These are phyloP conservation scores for Didymella sp. DNA, from an alignment of 2,329 filamentous ascomycete genomes.

Conservation along the genomic window DNA sequence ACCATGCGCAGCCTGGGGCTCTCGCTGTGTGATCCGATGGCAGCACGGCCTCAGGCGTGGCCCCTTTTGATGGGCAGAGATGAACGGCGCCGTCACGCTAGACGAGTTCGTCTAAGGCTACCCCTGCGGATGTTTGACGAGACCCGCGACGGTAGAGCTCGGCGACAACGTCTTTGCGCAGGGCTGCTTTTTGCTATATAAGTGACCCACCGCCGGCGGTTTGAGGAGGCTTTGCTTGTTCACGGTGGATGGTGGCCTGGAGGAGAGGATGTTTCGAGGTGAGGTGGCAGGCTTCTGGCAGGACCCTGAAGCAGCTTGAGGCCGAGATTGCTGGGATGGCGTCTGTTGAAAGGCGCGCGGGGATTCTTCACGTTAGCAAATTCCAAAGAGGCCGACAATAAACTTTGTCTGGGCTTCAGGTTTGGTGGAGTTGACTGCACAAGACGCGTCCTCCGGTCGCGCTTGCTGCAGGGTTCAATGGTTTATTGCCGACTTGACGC, in stretches of 20 bases:
- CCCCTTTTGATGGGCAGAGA: slow-evolving; percentile 41
- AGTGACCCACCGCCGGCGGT: slow-evolving; percentile 12
- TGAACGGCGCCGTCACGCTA: slow-evolving; percentile 32
- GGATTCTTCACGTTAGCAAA: slow-evolving; percentile 8
- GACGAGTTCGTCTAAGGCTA: slow-evolving; percentile 11
- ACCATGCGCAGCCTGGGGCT: slow-evolving; percentile 36
- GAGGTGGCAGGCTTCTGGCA: slow-evolving; percentile 8
- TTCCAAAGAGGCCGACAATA: slow-evolving; percentile 11
- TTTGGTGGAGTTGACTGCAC: slow-evolving; percentile 9
- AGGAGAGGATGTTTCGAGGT: slow-evolving; percentile 8
- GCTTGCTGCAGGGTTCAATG: slow-evolving; percentile 8
- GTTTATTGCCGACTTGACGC: slow-evolving; percentile 7
- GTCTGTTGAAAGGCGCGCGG: slow-evolving; percentile 10
- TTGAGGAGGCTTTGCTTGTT: slow-evolving; percentile 13
- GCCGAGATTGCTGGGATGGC: not conserved
- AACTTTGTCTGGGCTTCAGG: slow-evolving; percentile 15
- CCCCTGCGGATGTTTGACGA: slow-evolving; percentile 29
- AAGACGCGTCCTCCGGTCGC: slow-evolving; percentile 2
- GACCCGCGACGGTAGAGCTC: slow-evolving; percentile 21
- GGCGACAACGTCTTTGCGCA: slow-evolving; percentile 20
- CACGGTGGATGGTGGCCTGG: slow-evolving; percentile 4
- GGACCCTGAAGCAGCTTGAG: slow-evolving; percentile 11
- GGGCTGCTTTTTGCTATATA: slow-evolving; percentile 20
- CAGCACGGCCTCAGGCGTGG: slow-evolving; percentile 36
- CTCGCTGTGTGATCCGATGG: slow-evolving; percentile 35